A percentile compares a stretch with the other conserved stretches of the same genome.
Conservation (phyloP, 2,329 filamentous ascomycete species). For the Aspergillus clavatus region DNA sequence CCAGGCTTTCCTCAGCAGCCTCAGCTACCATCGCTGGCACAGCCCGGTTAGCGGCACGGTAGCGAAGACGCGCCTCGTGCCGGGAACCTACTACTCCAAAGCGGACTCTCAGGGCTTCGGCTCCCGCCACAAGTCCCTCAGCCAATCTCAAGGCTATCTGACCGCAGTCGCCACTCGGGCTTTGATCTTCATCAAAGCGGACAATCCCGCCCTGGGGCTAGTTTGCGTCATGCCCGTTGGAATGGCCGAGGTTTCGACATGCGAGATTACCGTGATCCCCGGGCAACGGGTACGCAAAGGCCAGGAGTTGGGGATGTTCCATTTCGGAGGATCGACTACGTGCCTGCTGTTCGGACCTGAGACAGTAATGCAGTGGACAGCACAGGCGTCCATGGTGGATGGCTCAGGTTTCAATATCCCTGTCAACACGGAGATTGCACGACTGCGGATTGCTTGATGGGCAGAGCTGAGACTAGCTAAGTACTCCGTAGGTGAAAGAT, state of each 20-base stretch:
- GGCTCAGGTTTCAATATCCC: no score
- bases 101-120: slow-evolving; percentile 30
- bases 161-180: slow-evolving; percentile 60
- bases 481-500: no score
- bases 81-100: slow-evolving; percentile 59
- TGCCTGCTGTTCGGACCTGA: neutral
- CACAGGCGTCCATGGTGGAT: no score
- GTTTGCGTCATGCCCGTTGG: slow-evolving; percentile 64
- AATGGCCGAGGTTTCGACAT: slow-evolving; percentile 68
- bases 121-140: slow-evolving; percentile 43
- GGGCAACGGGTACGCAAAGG: slow-evolving; percentile 63
- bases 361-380: no score
- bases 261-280: slow-evolving; percentile 61
- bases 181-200: slow-evolving; percentile 63
- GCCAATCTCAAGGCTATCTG: slow-evolving; percentile 56
- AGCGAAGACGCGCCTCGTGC: slow-evolving; percentile 48
- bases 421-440: no score
- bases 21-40: slow-evolving; percentile 66
- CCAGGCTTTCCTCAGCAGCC: slow-evolving; percentile 60
- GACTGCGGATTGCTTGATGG: no score
- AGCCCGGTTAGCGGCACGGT: slow-evolving; percentile 58
- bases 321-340: slow-evolving; percentile 59
- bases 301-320: slow-evolving; percentile 67
- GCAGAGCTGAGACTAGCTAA: no score
- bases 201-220: slow-evolving; percentile 58